A percentile compares a stretch with the other conserved stretches of the same genome.
Conservation (phyloP, 2,329 filamentous ascomycete species). For the Trichoderma sp. region DNA sequence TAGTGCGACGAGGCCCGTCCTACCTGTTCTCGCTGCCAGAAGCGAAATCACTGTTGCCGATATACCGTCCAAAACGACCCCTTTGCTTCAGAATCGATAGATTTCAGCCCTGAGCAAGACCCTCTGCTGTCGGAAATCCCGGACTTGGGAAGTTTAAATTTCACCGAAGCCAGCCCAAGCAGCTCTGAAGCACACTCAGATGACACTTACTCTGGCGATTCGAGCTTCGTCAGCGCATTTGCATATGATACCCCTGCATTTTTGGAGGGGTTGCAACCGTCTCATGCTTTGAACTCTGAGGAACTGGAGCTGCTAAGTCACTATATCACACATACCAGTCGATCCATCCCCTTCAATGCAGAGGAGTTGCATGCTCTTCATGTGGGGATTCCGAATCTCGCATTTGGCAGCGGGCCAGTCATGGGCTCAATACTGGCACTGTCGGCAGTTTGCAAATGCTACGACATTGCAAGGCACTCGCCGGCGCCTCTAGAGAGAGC, state of each 20-base stretch:
- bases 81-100: not conserved
- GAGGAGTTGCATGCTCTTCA: slow-evolving; percentile 6
- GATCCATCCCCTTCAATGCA: not conserved
- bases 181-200: not conserved
- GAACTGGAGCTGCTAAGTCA: slow-evolving; percentile 6
- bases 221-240: not conserved
- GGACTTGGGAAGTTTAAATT: not conserved
- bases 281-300: not conserved
- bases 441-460: slow-evolving; percentile 6
- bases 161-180: slow-evolving; percentile 2
- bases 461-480: slow-evolving; percentile 1
- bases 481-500: not conserved
- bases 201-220: not conserved
- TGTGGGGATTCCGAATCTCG: slow-evolving; percentile 4
- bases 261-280: not conserved
- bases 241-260: not conserved
- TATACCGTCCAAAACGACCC: not conserved
- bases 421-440: slow-evolving; percentile 9
- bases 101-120: not conserved
- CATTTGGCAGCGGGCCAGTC: not conserved
- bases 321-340: slow-evolving; percentile 9
- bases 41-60: slow-evolving; percentile 9
- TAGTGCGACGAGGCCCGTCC: slow-evolving; percentile 5
- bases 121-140: not conserved
- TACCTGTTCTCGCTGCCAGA: slow-evolving; percentile 1